Evolutionary conservation across 805 yeast genomes (phyloP).

Genomic region (Kuraishia ogatae): DNA sequence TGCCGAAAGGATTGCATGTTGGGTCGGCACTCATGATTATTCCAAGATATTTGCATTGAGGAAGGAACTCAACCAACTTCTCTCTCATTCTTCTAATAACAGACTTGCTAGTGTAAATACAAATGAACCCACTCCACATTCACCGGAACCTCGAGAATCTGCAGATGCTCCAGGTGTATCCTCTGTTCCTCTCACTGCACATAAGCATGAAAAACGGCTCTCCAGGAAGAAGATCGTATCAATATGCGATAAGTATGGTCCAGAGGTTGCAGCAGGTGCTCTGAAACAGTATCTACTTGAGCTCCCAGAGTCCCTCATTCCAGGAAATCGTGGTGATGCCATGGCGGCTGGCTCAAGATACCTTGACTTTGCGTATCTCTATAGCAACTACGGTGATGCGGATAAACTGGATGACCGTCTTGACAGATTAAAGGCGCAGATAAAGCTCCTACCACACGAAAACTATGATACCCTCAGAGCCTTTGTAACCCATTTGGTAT

Average conservation of each 20-base stretch:
- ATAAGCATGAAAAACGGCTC: not conserved
- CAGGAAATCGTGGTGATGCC: constrained; percentile 21
- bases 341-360: not conserved
- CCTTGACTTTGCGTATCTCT: not conserved
- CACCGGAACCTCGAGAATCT: not conserved
- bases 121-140: not conserved
- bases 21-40: constrained; percentile 63
- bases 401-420: not conserved
- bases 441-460: constrained; percentile 15
- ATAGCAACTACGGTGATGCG: not conserved
- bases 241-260: not conserved
- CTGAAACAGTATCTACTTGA: constrained; percentile 70
- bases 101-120: too few relatives aligned
- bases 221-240: not conserved
- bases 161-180: not conserved
- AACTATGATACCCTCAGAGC: constrained; percentile 62
- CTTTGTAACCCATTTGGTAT: constrained; percentile 17
- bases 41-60: constrained; percentile 55
- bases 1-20: constrained; percentile 53
- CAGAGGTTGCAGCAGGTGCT: constrained; percentile 37
- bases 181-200: not conserved
- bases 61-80: constrained; percentile 34
- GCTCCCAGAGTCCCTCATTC: constrained; percentile 68
- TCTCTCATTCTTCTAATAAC: constrained; percentile 8
- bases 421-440: not conserved